Percentiles rank a stretch among this genome's conserved stretches.
These are phyloP conservation scores for Aschersonia sp. DNA, from an alignment of 2,329 filamentous ascomycete species.

Conservation along the genomic window DNA sequence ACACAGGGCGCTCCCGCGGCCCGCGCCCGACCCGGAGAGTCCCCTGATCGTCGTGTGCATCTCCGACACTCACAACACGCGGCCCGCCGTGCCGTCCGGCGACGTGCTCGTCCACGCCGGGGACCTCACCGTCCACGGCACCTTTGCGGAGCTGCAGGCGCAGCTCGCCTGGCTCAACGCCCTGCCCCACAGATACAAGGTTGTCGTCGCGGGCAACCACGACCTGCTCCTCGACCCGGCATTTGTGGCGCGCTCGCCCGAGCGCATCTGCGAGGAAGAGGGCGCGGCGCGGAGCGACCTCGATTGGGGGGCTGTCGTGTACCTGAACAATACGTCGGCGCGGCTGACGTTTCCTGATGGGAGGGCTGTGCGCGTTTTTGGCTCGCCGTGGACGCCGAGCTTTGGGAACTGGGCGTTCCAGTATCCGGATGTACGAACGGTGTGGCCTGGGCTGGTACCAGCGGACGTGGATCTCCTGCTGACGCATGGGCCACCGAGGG, in stretches of 20 bases:
- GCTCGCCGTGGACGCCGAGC: neutral
- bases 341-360: neutral
- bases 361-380: neutral
- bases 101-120: too few species aligned
- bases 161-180: too few species aligned
- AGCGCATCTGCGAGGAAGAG: neutral
- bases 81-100: too few species aligned
- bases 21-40: too few species aligned
- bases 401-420: neutral
- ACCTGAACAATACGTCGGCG: neutral
- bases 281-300: neutral
- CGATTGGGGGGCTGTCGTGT: neutral
- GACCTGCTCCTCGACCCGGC: neutral
- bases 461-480: neutral
- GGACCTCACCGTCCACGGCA: too few species aligned
- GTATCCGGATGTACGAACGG: neutral
- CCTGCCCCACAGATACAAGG: neutral
- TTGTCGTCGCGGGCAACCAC: neutral
- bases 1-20: too few species aligned
- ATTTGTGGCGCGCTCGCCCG: neutral
- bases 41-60: too few species aligned
- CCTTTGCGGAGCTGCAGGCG: too few species aligned
- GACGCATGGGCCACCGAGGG: neutral
- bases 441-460: neutral
- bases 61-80: too few species aligned